Percentiles rank a stretch among this genome's conserved stretches.
Evolutionary conservation across 1,139 yeast species (phyloP).

Genomic region (Diutina ranongensis): DNA sequence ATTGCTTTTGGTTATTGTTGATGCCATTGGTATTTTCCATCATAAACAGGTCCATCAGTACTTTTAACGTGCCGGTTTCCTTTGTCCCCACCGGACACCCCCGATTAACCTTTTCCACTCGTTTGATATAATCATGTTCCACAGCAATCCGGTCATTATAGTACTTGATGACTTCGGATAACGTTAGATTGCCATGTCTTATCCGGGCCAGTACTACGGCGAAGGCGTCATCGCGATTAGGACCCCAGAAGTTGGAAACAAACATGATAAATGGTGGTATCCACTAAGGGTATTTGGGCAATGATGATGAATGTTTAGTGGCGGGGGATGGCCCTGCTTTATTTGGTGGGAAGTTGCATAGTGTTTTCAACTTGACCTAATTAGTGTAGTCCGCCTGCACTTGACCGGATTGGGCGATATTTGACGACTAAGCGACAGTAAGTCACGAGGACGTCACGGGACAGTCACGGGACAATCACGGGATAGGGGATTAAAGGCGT

Average conservation of each 20-base stretch:
- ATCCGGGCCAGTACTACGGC: constrained; percentile 34
- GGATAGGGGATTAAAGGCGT: too few relatives aligned
- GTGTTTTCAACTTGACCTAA: neutral
- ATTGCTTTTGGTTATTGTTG: constrained; percentile 21
- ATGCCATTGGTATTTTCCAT: constrained; percentile 36
- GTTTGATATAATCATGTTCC: constrained; percentile 63
- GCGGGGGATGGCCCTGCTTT: neutral
- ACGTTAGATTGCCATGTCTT: constrained; percentile 26
- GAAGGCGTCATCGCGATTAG: constrained; percentile 34
- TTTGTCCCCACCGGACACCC: constrained; percentile 38
- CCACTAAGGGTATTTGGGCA: too few relatives aligned
- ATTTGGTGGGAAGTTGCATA: neutral
- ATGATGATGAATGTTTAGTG: neutral
- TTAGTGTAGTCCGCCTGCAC: neutral
- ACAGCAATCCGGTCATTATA: constrained; percentile 42
- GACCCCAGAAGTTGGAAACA: constrained; percentile 43
- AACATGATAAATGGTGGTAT: constrained; percentile 15
- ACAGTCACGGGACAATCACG: too few relatives aligned
- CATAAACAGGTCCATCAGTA: constrained; percentile 47
- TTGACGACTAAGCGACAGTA: neutral
- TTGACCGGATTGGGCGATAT: neutral
- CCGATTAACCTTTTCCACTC: constrained; percentile 37
- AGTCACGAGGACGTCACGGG: neutral
- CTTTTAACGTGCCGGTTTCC: constrained; percentile 50
- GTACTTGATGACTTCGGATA: constrained; percentile 32